phyloP scores from a whole-genome alignment of 305 asterid genomes.

The Fraxinus paxiana region DNA sequence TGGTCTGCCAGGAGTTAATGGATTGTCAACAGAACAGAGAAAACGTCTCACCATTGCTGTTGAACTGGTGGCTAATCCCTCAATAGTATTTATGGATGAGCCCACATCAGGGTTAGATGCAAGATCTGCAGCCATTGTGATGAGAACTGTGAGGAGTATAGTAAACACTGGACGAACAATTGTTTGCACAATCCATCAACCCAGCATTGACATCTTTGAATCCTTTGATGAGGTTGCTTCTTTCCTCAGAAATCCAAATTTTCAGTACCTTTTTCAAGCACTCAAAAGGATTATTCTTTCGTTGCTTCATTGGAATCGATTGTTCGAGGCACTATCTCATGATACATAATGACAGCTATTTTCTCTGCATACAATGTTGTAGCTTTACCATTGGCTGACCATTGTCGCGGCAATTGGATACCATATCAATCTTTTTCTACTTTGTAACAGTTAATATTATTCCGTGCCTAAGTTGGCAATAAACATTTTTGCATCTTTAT shows the following conservation, averaged over 20 bases:
- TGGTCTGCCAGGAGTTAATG: slow-evolving; percentile 94
- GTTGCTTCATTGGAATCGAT: not conserved
- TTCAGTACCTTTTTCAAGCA: not conserved
- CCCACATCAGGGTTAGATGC: slow-evolving; percentile 98
- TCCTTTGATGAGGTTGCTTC: slow-evolving; percentile 85
- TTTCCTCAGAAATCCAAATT: slow-evolving; percentile 8
- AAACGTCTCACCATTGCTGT: slow-evolving; percentile 91
- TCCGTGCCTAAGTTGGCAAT: slow-evolving; percentile 1
- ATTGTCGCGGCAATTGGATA: not conserved
- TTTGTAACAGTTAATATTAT: not conserved
- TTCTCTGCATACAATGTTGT: not conserved
- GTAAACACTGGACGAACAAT: slow-evolving; percentile 94
- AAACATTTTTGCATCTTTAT: not conserved
- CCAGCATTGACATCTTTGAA: slow-evolving; percentile 95
- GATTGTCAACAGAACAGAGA: slow-evolving; percentile 90
- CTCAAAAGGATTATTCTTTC: not conserved
- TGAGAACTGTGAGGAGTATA: slow-evolving; percentile 93
- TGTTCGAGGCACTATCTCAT: not conserved
- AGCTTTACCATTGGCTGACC: slow-evolving; percentile 1
- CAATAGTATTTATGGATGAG: slow-evolving; percentile 91
- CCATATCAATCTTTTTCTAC: not conserved
- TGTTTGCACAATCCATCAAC: slow-evolving; percentile 95
- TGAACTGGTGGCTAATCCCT: slow-evolving; percentile 93
- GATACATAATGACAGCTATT: not conserved
- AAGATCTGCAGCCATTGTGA: slow-evolving; percentile 94